Percentiles rank a stretch among this genome's conserved stretches.
Evolutionary conservation across 1,139 yeast species (phyloP).

Genomic region (Chernovozyma aurita): DNA sequence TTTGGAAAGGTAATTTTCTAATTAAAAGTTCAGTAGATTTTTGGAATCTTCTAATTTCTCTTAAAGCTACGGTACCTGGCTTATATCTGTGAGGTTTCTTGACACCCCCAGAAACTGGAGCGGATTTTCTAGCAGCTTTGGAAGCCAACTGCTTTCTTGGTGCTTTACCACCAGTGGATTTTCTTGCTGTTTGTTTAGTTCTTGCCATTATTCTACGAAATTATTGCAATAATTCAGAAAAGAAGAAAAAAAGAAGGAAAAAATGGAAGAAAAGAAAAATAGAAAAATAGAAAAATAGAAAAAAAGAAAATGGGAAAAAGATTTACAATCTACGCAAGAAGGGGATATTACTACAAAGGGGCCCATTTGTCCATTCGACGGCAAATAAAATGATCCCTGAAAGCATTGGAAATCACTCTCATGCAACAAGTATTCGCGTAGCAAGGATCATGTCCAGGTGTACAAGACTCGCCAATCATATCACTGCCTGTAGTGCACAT

Average conservation of each 20-base stretch:
- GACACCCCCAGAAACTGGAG: constrained; percentile 50
- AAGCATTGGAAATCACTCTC: too few species aligned
- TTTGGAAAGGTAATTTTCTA: constrained; percentile 49
- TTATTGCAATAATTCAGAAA: too few species aligned
- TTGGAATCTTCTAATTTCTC: constrained; percentile 39
- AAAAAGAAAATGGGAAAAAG: constrained; percentile 5
- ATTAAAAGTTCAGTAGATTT: constrained; percentile 49
- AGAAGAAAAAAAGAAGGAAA: neutral
- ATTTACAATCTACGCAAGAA: too few species aligned
- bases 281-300: constrained; percentile 3
- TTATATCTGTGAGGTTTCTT: constrained; percentile 53
- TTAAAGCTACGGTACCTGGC: constrained; percentile 54
- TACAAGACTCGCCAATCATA: too few species aligned
- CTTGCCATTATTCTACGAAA: constrained; percentile 47
- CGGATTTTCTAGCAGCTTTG: constrained; percentile 51
- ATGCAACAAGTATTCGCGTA: too few species aligned
- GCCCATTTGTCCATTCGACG: too few species aligned
- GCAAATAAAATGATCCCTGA: too few species aligned
- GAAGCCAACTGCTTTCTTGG: constrained; percentile 54
- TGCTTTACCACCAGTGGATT: constrained; percentile 52
- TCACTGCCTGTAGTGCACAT: too few species aligned
- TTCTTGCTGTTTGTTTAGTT: constrained; percentile 53
- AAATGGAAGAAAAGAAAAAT: neutral
- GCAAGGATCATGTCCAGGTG: too few species aligned
- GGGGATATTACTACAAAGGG: too few species aligned